phyloP scores from a whole-genome alignment of 2,329 filamentous ascomycete genomes.

The Arthrinium phaeospermum region DNA sequence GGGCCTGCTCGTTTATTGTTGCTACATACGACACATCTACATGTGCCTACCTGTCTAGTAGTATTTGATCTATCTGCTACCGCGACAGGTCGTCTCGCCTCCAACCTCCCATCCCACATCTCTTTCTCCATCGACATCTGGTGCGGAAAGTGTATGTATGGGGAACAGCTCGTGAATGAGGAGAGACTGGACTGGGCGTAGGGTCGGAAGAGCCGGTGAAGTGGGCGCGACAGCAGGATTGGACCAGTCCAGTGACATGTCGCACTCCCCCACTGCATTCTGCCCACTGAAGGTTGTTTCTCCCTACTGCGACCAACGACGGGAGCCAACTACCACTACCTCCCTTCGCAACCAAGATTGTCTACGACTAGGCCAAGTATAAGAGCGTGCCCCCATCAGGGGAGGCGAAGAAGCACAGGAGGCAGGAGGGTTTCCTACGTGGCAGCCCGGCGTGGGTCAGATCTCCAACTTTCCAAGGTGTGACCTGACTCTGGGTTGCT shows the following conservation, averaged over 20 bases:
- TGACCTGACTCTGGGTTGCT: constrained; percentile 7
- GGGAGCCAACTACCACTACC: background rate
- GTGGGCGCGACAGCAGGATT: constrained; percentile 4
- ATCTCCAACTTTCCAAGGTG: constrained; percentile 15
- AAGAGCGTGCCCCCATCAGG: constrained; percentile 8
- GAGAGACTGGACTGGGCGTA: background rate
- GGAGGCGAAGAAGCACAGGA: constrained; percentile 8
- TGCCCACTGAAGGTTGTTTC: constrained; percentile 10
- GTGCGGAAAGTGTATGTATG: background rate
- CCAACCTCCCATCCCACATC: background rate
- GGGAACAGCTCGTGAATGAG: background rate
- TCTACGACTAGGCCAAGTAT: constrained; percentile 4
- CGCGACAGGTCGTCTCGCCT: background rate
- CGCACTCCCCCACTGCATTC: constrained; percentile 11
- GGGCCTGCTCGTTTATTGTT: background rate
- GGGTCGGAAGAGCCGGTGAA: constrained; percentile 12
- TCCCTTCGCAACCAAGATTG: background rate
- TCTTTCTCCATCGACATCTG: background rate
- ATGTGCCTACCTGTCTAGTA: background rate
- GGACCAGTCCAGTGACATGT: constrained; percentile 4
- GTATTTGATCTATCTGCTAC: background rate
- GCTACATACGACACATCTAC: background rate
- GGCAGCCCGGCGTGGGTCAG: constrained; percentile 4
- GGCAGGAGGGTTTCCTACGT: constrained; percentile 16
- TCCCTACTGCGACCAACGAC: background rate